Percentiles rank a stretch among this genome's conserved stretches.
These are phyloP conservation scores for Sicyos edulis DNA, from an alignment of 306 rosid species.

Conservation along the genomic window DNA sequence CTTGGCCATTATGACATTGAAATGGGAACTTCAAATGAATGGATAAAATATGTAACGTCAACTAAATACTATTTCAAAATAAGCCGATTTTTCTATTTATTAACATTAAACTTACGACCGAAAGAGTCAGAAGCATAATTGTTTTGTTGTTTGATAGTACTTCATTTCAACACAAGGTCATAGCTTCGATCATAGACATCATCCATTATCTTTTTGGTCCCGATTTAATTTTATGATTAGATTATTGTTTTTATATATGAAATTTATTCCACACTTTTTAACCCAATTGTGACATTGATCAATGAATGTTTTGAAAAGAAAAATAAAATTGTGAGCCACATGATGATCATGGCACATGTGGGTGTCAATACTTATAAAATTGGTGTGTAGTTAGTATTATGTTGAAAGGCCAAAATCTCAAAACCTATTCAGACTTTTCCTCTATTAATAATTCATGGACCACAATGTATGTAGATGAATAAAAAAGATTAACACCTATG, in stretches of 20 bases:
- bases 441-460: constrained; percentile 12
- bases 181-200: no score
- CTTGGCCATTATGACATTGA: no score
- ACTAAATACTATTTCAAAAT: no score
- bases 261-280: neutral
- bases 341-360: constrained; percentile 10
- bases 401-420: neutral
- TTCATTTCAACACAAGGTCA: no score
- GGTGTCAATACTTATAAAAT: constrained; percentile 3
- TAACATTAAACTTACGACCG: no score
- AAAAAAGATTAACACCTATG: neutral
- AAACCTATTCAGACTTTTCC: neutral
- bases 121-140: no score
- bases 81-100: no score
- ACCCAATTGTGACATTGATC: neutral
- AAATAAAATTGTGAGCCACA: neutral
- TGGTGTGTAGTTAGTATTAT: neutral
- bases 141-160: no score
- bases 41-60: no score
- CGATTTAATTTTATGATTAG: no score
- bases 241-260: neutral
- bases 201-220: no score
- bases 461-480: constrained; percentile 10
- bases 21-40: no score
- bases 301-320: neutral